Base-by-base conservation (phyloP, 305 asterid species). In the Fraxinus ornus region DNA sequence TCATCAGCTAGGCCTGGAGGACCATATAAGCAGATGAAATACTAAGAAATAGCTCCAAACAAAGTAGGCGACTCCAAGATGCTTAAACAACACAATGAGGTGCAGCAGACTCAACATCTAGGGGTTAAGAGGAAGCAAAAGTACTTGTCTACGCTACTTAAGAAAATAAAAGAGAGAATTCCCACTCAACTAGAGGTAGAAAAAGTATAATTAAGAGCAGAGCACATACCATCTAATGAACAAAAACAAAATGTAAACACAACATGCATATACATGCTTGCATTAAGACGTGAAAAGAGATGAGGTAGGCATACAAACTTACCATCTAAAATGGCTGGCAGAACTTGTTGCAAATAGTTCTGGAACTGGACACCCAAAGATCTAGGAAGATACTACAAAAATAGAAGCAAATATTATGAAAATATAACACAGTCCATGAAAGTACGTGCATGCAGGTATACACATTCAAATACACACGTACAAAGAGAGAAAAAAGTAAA, bases 241-340 rank as follows among this genome's bases (percentile, higher is more conserved):
- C 28, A 37, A 33, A 35, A 68, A 68, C 9, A 68, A 68, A 35
- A 72, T 2, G 2, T 72, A 35, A 75, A 81, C 26, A 80, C 39
- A 39, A 73, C 76, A 72, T 47, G 80, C 70, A 78, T 47, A 79
- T 12, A 36, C 49, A 41, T 47, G 47, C 36, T 10, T 52, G 24
- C 81, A 78, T 52, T 79, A 49, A 57, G 79, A n/a, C 44, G 47
- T 44, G 41, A 75, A 66, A 77, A 78, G 77, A 80, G 75, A 86
- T 72, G 57, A 80, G 44, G 47, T 44, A 66, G 70, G 47, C 39
- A 72, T 32, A 6, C 28, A 33, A 72, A 72, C 76, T 39, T 90
- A 97, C 99, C 99, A 83, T 97, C 98, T 77, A 97, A 87, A 84
- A 97, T 97, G 83, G 98, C 94, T 22, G 99, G 99, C 73, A 97